A percentile compares a stretch with the other conserved stretches of the same genome.
phyloP scores from a whole-genome alignment of 2,329 filamentous ascomycete genomes.

The Emydomyces testavorans region DNA sequence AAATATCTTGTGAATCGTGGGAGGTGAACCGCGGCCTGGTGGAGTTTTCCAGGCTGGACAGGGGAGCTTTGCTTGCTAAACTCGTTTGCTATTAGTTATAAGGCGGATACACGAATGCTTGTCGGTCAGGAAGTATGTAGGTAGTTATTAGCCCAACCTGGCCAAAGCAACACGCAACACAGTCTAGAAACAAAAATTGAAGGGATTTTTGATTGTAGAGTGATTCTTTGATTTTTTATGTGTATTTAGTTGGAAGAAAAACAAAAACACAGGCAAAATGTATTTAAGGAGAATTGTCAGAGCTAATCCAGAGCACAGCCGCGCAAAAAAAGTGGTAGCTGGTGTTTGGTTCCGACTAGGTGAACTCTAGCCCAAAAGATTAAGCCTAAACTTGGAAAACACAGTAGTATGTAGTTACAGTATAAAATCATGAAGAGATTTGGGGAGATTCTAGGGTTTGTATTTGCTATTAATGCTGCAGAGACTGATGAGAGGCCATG shows the following conservation, averaged over 20 bases:
- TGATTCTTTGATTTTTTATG: neutral
- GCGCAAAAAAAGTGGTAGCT: neutral
- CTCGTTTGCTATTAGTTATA: too few species aligned
- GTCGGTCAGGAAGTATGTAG: neutral
- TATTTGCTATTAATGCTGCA: neutral
- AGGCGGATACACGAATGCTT: slow-evolving; percentile 3
- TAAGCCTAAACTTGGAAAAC: slow-evolving; percentile 3
- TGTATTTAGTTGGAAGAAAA: neutral
- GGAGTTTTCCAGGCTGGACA: neutral
- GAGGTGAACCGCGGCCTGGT: neutral
- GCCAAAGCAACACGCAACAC: neutral
- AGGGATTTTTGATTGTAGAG: neutral
- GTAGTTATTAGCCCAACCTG: too few species aligned
- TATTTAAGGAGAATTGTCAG: neutral
- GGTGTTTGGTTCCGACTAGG: neutral
- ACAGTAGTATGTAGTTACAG: neutral
- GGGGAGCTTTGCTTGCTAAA: slow-evolving; percentile 11
- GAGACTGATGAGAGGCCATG: neutral
- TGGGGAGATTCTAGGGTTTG: neutral
- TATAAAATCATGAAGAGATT: too few species aligned
- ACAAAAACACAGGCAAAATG: neutral
- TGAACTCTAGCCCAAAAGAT: slow-evolving; percentile 2
- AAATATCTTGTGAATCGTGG: neutral
- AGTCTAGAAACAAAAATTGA: neutral
- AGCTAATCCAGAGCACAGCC: neutral